Conservation (phyloP, 2,329 filamentous ascomycete species). For the Chaetomium globosum region DNA sequence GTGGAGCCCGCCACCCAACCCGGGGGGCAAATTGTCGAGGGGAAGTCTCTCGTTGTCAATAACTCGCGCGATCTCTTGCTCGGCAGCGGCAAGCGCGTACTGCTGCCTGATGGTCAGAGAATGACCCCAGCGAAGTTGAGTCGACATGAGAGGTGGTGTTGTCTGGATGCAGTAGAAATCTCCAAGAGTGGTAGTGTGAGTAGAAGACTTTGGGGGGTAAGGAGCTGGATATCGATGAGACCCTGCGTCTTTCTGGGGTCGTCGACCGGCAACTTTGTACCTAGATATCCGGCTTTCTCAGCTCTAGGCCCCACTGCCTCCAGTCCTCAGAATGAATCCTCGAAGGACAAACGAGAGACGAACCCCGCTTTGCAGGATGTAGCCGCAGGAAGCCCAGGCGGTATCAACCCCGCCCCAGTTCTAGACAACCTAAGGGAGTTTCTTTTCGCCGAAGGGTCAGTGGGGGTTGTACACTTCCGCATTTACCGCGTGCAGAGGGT, state of each 20-base stretch:
- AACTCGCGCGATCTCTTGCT: constrained; percentile 1
- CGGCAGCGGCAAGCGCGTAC: not conserved
- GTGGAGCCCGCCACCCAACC: not conserved
- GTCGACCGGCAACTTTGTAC: constrained; percentile 1
- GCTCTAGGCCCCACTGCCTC: constrained; percentile 5
- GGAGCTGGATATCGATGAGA: too few relatives aligned
- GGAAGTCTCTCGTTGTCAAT: too few relatives aligned
- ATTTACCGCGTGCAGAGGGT: too few relatives aligned
- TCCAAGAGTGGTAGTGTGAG: constrained; percentile 1
- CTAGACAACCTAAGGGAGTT: too few relatives aligned
- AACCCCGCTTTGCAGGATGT: too few relatives aligned
- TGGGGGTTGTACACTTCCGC: too few relatives aligned
- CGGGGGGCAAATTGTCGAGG: not conserved
- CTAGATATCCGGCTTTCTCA: constrained; percentile 5
- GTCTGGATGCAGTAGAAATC: constrained; percentile 6
- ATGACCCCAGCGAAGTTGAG: constrained; percentile 2
- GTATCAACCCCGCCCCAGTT: too few relatives aligned
- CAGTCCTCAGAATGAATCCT: constrained; percentile 8
- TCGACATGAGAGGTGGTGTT: constrained; percentile 1
- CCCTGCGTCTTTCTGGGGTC: not conserved
- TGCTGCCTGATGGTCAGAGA: constrained; percentile 2
- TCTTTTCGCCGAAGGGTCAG: too few relatives aligned
- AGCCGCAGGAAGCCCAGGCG: too few relatives aligned
- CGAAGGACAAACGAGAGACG: not conserved
- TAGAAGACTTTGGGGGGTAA: not conserved